phyloP scores from a whole-genome alignment of 148 eudicot species.

The Rhododendron vialii region DNA sequence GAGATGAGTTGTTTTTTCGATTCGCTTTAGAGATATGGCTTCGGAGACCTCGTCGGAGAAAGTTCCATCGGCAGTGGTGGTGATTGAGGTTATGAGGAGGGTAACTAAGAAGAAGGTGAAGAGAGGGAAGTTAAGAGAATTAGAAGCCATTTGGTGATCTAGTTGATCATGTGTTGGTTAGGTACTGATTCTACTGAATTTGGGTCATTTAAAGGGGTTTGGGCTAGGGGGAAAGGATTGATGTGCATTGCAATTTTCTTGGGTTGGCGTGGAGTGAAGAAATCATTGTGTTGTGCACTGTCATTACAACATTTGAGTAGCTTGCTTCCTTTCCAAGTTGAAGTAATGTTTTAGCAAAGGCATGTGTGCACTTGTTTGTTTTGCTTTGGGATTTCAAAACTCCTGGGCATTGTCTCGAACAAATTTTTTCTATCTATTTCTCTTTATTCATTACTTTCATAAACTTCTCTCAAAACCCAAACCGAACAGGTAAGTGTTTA shows the following conservation, averaged over 20 bases:
- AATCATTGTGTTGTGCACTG: neutral
- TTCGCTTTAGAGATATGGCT: slow-evolving; percentile 1
- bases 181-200: neutral
- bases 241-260: neutral
- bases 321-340: neutral
- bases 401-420: too few species aligned
- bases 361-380: neutral
- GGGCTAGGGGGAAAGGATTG: neutral
- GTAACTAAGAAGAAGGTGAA: neutral
- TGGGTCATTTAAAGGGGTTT: neutral
- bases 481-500: neutral
- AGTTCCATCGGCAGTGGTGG: neutral
- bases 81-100: neutral
- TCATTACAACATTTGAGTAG: neutral
- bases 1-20: slow-evolving; percentile 32
- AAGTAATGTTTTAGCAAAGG: neutral
- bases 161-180: neutral
- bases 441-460: too few species aligned
- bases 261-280: neutral
- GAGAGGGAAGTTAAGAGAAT: neutral
- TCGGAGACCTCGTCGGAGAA: slow-evolving; percentile 19
- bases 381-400: too few species aligned
- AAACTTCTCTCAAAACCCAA: too few species aligned
- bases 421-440: too few species aligned
- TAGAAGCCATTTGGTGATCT: slow-evolving; percentile 5